Evolutionary conservation across 257 asterid genomes (phyloP).

Genomic region (Plectranthus barbatus): DNA sequence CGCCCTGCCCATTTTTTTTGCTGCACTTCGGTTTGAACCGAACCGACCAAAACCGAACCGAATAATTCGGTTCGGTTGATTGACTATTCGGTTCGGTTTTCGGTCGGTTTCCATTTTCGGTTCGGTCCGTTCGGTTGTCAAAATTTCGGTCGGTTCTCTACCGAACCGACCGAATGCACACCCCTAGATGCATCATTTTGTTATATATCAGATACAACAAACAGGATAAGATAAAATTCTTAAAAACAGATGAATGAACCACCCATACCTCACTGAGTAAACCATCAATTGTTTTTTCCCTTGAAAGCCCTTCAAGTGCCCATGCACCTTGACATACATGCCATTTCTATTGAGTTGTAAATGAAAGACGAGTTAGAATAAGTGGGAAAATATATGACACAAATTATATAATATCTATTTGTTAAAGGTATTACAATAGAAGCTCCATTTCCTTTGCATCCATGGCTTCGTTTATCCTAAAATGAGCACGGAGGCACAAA

Average conservation of each 20-base stretch:
- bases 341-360: slow-evolving; percentile 56
- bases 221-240: background rate
- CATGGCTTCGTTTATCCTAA: slow-evolving; percentile 60
- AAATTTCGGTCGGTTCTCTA: too few relatives aligned
- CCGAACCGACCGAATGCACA: too few relatives aligned
- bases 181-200: background rate
- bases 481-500: slow-evolving; percentile 3
- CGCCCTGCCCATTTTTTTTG: too few relatives aligned
- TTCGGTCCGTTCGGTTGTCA: too few relatives aligned
- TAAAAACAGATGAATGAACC: background rate
- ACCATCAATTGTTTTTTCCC: slow-evolving; percentile 70
- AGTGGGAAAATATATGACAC: background rate
- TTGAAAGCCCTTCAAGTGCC: slow-evolving; percentile 84
- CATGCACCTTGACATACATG: slow-evolving; percentile 78
- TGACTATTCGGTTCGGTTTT: too few relatives aligned
- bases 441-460: slow-evolving; percentile 70
- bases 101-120: too few relatives aligned
- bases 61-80: too few relatives aligned
- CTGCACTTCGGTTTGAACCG: too few relatives aligned
- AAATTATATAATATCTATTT: background rate
- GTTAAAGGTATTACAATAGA: slow-evolving; percentile 37
- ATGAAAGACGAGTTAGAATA: slow-evolving; percentile 16
- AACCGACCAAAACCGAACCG: too few relatives aligned
- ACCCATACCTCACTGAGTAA: slow-evolving; percentile 65
- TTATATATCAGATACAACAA: background rate